Base-by-base conservation (phyloP, 2,329 filamentous ascomycete genomes). In the Huntiella omanensis region DNA sequence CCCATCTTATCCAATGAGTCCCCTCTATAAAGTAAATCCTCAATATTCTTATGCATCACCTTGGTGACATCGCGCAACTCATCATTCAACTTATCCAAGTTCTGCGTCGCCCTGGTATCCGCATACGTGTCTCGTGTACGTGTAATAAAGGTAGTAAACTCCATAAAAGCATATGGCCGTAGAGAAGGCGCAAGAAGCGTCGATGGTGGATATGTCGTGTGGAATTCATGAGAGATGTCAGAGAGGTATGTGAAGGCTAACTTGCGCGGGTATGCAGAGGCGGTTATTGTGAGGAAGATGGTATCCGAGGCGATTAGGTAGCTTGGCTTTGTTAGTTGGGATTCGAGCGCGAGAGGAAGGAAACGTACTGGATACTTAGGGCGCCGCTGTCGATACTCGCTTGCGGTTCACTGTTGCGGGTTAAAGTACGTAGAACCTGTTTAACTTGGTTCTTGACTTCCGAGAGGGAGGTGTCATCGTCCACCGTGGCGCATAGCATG, bases 11-110 rank as follows among this genome's bases (percentile, higher is more conserved):
- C 91, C 54, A 98, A 65, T 56, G 80, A 91, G 60, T 98, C 91
- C 22, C 91, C 91, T 51, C 92, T 71, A 61, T 98, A 98, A 45
- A 98, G 68, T 58, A 98, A 66, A 62, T 98, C 91, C 69, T 98
- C 91, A 55, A 98, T 96, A 62, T 98, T 98, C 75, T 96, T 96
- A 47, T 87, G 96, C 92, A 98, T 98, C 58, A 98, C 87, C 66
- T 95, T 87, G 1, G 91, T 96, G 47, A 98, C 92, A 63, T 96
- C 91, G 61, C 87, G 81, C 53, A 98, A 74, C 70, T 98, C 92
- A 59, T 95, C 85, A 59, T 98, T 96, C 53, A 98, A 70, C 64
- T 88, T 86, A 63, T 92, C 85, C 49, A 98, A 74, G 64, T 96
- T 96, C 64, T 87, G 83, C 11, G 83, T 76, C 12, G 91, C 91